Conservation (phyloP, 2,329 filamentous ascomycete species). For the Elsinoe arachidis region DNA sequence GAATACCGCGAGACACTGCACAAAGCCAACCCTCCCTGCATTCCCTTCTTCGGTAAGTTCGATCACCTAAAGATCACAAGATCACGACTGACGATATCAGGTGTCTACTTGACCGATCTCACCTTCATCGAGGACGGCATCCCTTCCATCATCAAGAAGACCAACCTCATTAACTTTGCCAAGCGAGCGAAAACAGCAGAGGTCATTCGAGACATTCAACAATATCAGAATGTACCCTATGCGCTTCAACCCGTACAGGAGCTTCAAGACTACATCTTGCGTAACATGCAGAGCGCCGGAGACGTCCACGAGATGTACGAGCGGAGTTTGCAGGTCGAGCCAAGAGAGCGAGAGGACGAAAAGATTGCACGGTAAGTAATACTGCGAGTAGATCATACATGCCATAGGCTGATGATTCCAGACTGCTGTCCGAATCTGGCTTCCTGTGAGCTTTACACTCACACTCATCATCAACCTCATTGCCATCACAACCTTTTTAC, state of each 20-base stretch:
- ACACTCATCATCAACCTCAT: background rate
- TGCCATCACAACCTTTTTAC: background rate
- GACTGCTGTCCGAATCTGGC: constrained; percentile 47
- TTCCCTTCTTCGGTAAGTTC: constrained; percentile 85
- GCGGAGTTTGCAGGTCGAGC: constrained; percentile 86
- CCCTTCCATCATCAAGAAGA: constrained; percentile 90
- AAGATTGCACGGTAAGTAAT: constrained; percentile 87
- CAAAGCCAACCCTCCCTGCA: constrained; percentile 89
- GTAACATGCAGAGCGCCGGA: constrained; percentile 88
- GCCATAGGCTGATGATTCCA: constrained; percentile 24
- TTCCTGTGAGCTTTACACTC: constrained; percentile 36
- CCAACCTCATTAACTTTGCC: constrained; percentile 94
- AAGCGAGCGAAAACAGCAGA: constrained; percentile 97
- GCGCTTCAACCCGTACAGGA: constrained; percentile 80
- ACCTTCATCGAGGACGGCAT: constrained; percentile 99
- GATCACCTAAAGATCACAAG: background rate
- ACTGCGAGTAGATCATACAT: background rate
- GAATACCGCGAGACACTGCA: constrained; percentile 92
- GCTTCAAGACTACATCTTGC: constrained; percentile 91
- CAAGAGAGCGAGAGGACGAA: constrained; percentile 93
- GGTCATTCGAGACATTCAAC: constrained; percentile 96
- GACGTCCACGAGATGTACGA: constrained; percentile 99
- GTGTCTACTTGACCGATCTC: constrained; percentile 92
- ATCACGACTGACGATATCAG: constrained; percentile 35
- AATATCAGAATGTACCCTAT: constrained; percentile 98